Evolutionary conservation across 2,329 filamentous ascomycete species (phyloP).

Genomic region (Xylariaceae sp.): DNA sequence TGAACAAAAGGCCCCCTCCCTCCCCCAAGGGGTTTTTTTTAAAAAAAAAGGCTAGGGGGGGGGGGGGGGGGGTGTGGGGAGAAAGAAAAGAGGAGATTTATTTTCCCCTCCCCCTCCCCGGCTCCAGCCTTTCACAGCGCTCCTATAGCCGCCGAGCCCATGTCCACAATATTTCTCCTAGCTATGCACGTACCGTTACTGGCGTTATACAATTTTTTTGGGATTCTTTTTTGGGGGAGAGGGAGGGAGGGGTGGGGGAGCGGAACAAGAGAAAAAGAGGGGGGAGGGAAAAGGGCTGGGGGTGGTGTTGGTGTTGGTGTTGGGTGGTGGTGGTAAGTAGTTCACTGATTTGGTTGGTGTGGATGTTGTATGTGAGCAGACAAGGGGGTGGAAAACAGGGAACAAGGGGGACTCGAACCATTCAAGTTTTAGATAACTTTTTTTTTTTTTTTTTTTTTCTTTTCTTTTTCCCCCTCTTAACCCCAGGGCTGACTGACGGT

Average conservation of each 20-base stretch:
- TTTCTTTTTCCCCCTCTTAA: slow-evolving; percentile 1
- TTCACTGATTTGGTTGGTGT: too few relatives aligned
- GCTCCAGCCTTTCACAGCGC: slow-evolving; percentile 38
- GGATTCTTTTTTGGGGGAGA: slow-evolving; percentile 13
- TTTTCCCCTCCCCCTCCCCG: slow-evolving; percentile 23
- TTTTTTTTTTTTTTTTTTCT: too few relatives aligned
- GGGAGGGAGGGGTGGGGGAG: slow-evolving; percentile 14
- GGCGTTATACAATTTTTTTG: too few relatives aligned
- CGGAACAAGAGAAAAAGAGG: too few relatives aligned
- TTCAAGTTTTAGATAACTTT: too few relatives aligned
- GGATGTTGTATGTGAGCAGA: too few relatives aligned
- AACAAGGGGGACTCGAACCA: too few relatives aligned
- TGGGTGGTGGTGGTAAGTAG: too few relatives aligned
- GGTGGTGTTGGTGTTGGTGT: too few relatives aligned
- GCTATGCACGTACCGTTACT: neutral
- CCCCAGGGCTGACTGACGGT: slow-evolving; percentile 21
- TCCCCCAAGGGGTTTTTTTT: too few relatives aligned
- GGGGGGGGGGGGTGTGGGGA: neutral
- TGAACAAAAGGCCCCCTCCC: slow-evolving; percentile 22
- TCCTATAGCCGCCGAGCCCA: slow-evolving; percentile 37
- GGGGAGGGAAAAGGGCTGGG: too few relatives aligned
- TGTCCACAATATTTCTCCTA: slow-evolving; percentile 23
- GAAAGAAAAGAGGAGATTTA: slow-evolving; percentile 19
- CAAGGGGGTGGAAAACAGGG: too few relatives aligned
- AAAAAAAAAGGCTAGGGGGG: neutral